Evolutionary conservation across 768 basidiomycete genomes (phyloP).

Genomic region (Steccherinum ochraceum): DNA sequence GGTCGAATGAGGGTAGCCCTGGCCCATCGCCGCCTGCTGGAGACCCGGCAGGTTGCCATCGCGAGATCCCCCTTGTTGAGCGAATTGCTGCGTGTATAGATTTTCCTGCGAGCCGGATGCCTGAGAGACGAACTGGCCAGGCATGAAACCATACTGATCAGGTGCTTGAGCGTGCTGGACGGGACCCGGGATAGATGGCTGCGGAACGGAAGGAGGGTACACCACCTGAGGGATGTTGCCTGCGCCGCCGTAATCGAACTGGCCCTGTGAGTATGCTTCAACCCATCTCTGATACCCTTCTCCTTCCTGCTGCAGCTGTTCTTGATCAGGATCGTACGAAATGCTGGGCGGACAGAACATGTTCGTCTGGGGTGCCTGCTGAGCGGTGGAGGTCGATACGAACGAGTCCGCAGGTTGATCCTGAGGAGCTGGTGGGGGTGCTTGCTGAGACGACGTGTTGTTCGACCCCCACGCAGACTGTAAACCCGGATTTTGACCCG

Average conservation of each 20-base stretch:
- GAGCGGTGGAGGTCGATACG: not conserved
- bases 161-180: not conserved
- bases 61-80: no score
- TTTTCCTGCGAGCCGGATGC: not conserved
- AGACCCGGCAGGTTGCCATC: not conserved
- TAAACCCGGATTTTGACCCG: not conserved
- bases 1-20: not conserved
- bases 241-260: not conserved
- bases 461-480: not conserved
- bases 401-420: not conserved
- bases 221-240: not conserved
- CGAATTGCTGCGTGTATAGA: not conserved
- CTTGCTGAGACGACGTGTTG: not conserved
- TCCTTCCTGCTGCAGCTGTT: not conserved
- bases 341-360: not conserved
- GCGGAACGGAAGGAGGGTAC: not conserved
- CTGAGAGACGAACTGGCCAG: conserved; percentile 4
- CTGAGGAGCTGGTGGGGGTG: not conserved
- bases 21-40: not conserved
- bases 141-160: conserved; percentile 3
- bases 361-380: no score
- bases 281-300: conserved; percentile 10
- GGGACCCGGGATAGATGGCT: not conserved
- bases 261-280: conserved; percentile 1
- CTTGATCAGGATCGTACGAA: conserved; percentile 6